Conservation (phyloP, 1,284 basidiomycete genomes). For the Trichosporon asahii region DNA sequence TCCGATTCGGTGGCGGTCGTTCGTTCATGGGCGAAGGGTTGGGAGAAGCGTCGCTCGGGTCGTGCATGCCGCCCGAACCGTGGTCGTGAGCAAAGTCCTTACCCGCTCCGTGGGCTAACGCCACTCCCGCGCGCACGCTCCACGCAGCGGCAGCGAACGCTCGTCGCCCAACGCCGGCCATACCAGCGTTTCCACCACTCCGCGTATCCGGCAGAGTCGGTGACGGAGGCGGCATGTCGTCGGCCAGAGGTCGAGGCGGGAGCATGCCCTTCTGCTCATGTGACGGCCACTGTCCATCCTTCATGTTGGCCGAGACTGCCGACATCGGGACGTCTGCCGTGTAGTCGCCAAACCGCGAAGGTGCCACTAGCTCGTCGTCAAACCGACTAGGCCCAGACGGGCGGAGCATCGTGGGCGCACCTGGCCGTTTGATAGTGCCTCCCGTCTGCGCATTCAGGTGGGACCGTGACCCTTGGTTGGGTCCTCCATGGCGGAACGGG, state of each 20-base stretch:
- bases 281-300: constrained; percentile 31
- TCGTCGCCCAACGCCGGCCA: constrained; percentile 81
- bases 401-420: constrained; percentile 6
- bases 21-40: constrained; percentile 2
- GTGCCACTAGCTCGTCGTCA: neutral
- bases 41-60: neutral
- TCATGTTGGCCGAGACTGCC: constrained; percentile 14
- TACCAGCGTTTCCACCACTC: constrained; percentile 73
- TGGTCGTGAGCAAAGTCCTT: constrained; percentile 9
- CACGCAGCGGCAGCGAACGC: constrained; percentile 74
- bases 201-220: constrained; percentile 60
- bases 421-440: neutral
- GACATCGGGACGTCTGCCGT: constrained; percentile 20
- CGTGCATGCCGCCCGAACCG: neutral
- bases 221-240: constrained; percentile 14
- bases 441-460: neutral
- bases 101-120: constrained; percentile 23
- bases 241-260: neutral
- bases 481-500: constrained; percentile 1
- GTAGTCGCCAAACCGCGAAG: constrained; percentile 15
- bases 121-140: constrained; percentile 45
- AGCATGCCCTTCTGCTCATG: constrained; percentile 3
- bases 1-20: neutral
- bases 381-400: constrained; percentile 1
- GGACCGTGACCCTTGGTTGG: neutral